phyloP scores from a whole-genome alignment of 805 yeast genomes.

The Dipodascus geniculatus region DNA sequence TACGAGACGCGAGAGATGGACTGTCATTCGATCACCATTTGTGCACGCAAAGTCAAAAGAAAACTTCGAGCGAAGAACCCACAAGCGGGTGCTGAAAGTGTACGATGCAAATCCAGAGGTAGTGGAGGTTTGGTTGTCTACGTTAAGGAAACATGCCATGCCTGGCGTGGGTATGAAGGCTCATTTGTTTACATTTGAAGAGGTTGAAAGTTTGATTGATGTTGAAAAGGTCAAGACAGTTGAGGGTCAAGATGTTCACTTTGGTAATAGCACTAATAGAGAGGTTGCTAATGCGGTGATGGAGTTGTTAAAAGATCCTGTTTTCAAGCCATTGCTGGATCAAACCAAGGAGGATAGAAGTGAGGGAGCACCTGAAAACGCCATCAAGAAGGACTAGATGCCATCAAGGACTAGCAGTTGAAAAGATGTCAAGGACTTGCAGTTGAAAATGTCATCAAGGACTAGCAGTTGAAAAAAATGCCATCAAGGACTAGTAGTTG shows the following conservation, averaged over 20 bases:
- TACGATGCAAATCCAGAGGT: slow-evolving; percentile 82
- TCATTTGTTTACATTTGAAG: slow-evolving; percentile 43
- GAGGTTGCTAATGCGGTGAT: slow-evolving; percentile 56
- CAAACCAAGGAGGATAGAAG: slow-evolving; percentile 13
- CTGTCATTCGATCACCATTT: slow-evolving; percentile 87
- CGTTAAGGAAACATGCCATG: slow-evolving; percentile 61
- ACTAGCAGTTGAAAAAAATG: background rate
- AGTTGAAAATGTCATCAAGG: slow-evolving; percentile 2
- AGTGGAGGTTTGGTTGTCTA: slow-evolving; percentile 70
- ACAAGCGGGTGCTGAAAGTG: slow-evolving; percentile 57
- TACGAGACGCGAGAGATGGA: slow-evolving; percentile 76
- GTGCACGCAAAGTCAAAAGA: slow-evolving; percentile 91
- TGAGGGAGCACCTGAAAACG: background rate
- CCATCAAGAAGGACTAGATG: slow-evolving; percentile 4
- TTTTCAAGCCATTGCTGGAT: slow-evolving; percentile 38
- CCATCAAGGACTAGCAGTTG: background rate
- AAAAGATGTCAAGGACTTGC: slow-evolving; percentile 1
- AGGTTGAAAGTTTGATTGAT: slow-evolving; percentile 32
- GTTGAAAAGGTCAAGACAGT: slow-evolving; percentile 25
- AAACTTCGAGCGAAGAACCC: slow-evolving; percentile 83
- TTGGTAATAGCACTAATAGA: slow-evolving; percentile 23
- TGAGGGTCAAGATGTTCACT: slow-evolving; percentile 7
- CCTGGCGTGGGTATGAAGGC: slow-evolving; percentile 82
- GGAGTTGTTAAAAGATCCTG: slow-evolving; percentile 59
- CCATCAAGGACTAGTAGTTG: slow-evolving; percentile 3